Evolutionary conservation across 352 stramenopile genomes (phyloP), one percentile per base, ranked within the genome.

Genomic region (Globisporangium nagaii): DNA sequence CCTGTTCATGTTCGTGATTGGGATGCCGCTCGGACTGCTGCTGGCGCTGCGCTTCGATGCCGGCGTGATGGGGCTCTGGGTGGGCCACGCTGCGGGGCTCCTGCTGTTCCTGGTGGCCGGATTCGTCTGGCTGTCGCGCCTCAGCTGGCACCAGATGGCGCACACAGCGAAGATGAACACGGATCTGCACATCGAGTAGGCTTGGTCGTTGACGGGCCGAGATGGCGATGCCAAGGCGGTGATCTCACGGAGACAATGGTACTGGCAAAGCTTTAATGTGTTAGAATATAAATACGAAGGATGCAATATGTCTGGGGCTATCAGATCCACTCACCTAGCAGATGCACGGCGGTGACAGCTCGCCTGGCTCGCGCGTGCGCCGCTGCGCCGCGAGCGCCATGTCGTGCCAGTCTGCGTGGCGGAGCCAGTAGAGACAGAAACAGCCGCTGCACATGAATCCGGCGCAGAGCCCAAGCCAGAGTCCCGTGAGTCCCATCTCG

Each of bases 391-490:
- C 70, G 28, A 72, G 64, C 1, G 84, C 77, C 62, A 96, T 68
- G 36, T 74, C 58, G 1, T 64, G 41, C 87, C 87, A 96, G 57
- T 96, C 75, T 24, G 78, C 85, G 51, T 65, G 60, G 25, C 75
- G 54, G 20, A 96, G 60, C 75, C 86, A 89, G 50, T 84, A 85
- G 24, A 85, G 58, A 32, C 77, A 78, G 47, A 87, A 93, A 47
- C 71, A 57, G 13, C 80, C 78, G 60, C 80, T 86, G 41, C 61
- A 65, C 6, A 76, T 68, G 50, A 95, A 86, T 12, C 79, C 84
- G 1, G 58, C 56, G 30, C 72, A 84, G 6, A 96, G 71, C 0
- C 84, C 86, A 15, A 91, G 63, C 88, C 88, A 96, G 22, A 96
- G 71, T 2, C 88, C 88, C 13, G 83, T 58, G 24, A 94, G 64